Base-by-base conservation (phyloP, 441 rosid genomes). In the Melianthus villosus region DNA sequence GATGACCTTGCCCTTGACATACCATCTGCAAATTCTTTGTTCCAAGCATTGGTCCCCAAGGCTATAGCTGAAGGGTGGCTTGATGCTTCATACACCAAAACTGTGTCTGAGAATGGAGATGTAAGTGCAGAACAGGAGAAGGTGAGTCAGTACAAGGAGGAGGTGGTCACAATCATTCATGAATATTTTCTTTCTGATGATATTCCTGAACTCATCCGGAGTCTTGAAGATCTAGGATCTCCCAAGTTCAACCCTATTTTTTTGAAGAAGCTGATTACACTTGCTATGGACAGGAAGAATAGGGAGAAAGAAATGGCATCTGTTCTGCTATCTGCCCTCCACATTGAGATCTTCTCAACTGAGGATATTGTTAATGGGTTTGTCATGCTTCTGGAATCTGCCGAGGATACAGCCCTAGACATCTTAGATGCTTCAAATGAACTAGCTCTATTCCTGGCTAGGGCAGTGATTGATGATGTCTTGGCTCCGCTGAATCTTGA, bases 261-360 rank as follows among this genome's bases (percentile, higher is more conserved):
- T 60, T 45, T 89, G 53, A 89, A 89, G 80, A 84, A 68, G 64
- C 82, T 89, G 34, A 77, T 89, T 14, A 89, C 84, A 34, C 77
- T 89, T 59, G 98, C 98, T 23, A 54, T 89, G 78, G 98, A 89
- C 63, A 75, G 94, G 75, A 89, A 84, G 67, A 89, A 84, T 54
- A 73, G 94, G 63, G 98, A 89, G 70, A 89, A 89, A 55, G 98
- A 89, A 70, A 89, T 89, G 98, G 98, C 98, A 20, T 89, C 96
- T 29, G 77, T 84, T 62, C 72, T 84, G 48, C 85, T 89, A 10
- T 79, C 98, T 32, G 75, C 93, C 44, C 94, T 89, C 36, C 94
- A 89, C 67, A 71, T 89, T 38, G 96, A 89, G 80, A 68, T 89
- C 25, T 89, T 84, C 53, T 81, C 98, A 19, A 75, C 84, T 0